These are phyloP conservation scores for Eucalyptus regnans DNA, from an alignment of 345 rosid genomes.

Conservation along the genomic window DNA sequence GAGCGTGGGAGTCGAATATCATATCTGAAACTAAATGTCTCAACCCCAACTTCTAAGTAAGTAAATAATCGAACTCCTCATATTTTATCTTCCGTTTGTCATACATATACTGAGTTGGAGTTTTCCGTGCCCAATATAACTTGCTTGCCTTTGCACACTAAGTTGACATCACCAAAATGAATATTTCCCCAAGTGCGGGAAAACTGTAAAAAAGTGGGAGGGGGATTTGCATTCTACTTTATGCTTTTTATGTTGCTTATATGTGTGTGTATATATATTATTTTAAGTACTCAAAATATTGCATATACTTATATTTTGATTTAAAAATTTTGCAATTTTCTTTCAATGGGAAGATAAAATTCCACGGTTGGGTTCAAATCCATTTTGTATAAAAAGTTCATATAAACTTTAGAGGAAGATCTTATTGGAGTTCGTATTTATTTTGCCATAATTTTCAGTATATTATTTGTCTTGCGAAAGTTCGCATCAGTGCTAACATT, in stretches of 20 bases:
- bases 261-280: too few relatives aligned
- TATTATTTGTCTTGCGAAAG: not conserved
- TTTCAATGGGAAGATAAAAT: too few relatives aligned
- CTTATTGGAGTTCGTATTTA: too few relatives aligned
- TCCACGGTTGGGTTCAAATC: not conserved
- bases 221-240: not conserved
- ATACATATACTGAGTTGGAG: fast-evolving
- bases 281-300: too few relatives aligned
- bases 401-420: not conserved
- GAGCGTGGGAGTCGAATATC: fast-evolving
- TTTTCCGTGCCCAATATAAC: too few relatives aligned
- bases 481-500: fast-evolving
- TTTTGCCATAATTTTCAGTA: not conserved
- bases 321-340: too few relatives aligned
- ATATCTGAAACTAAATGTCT: fast-evolving
- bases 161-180: fast-evolving
- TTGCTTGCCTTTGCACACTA: fast-evolving
- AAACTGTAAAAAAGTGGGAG: fast-evolving
- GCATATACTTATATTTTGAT: too few relatives aligned
- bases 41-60: fast-evolving
- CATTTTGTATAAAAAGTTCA: not conserved
- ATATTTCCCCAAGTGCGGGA: not conserved
- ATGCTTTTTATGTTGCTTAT: not conserved
- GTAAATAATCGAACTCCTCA: fast-evolving
- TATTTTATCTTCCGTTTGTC: fast-evolving